Conservation (phyloP, 1,284 basidiomycete genomes). For the Volvariella surrecta region DNA sequence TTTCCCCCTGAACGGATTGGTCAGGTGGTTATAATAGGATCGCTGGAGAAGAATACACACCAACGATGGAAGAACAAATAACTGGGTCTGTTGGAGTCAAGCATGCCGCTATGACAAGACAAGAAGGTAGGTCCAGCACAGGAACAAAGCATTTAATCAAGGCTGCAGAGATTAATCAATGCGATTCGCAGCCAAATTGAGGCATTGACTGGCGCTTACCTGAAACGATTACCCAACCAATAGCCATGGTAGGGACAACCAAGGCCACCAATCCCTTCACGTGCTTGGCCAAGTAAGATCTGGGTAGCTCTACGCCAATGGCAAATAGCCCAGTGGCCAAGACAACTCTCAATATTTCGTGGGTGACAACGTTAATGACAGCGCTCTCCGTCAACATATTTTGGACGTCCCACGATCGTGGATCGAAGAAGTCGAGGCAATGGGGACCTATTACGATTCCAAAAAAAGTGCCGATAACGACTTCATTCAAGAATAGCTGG, state of each 20-base stretch:
- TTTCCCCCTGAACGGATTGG: constrained; percentile 54
- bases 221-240: constrained; percentile 65
- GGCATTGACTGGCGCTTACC: constrained; percentile 25
- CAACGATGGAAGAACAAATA: constrained; percentile 56
- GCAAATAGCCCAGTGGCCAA: constrained; percentile 65
- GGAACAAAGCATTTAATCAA: constrained; percentile 67
- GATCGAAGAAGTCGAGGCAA: constrained; percentile 70
- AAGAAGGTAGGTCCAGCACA: constrained; percentile 57
- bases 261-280: constrained; percentile 50
- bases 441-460: constrained; percentile 63
- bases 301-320: constrained; percentile 67
- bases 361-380: constrained; percentile 52
- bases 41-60: constrained; percentile 16
- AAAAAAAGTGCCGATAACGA: constrained; percentile 78
- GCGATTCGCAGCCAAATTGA: no score
- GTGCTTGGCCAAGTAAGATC: constrained; percentile 56
- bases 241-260: constrained; percentile 74
- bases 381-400: no score
- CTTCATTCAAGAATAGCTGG: constrained; percentile 82
- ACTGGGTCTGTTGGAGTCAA: constrained; percentile 93
- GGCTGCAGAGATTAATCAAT: constrained; percentile 16
- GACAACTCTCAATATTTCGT: constrained; percentile 71
- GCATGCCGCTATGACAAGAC: constrained; percentile 83
- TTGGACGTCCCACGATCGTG: constrained; percentile 45
- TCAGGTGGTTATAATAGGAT: not conserved